Base-by-base conservation (phyloP, 345 rosid species). In the Bruguiera parviflora region DNA sequence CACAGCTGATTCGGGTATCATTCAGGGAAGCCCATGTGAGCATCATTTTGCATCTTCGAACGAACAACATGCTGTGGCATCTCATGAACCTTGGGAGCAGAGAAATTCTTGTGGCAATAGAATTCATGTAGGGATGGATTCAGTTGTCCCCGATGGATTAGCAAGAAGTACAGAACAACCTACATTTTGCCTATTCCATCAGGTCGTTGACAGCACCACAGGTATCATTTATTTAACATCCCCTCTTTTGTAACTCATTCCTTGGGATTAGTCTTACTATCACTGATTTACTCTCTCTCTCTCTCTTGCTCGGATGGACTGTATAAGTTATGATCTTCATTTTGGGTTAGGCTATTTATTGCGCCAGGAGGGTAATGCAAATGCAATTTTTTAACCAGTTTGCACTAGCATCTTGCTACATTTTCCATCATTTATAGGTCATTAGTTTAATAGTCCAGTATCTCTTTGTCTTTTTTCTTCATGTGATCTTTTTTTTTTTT, bases 191-290 rank as follows among this genome's bases (percentile, higher is more conserved):
- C 68, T 53, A 60, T 65, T 73, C 68, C 67, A 70, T 68, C 69
- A 59, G 22, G 73, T 59, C 15, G 68, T 58, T 51, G 81, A 68
- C 67, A 47, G 71, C 74, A 67, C 61, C 64, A 58, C 70, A 79
- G 96, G 97, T 92, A 81, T 74, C 43, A 20, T 35, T 65, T 65
- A 28, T 64, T 75, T 57, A 63, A 56, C 53, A 64, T 64, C 62
- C 3, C 58, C 10, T 64, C 5, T 22, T 25, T 13, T 0, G 27
- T 8, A 55, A 55, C 5, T 55, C 58, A 55, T 4, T 25, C 28
- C 27, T n/a, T 22, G 5, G 4, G 3, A 43, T 13, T 3, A 43
- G 49, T 13, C 18, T 43, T 43, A 11, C 18, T 13, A 13, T 43
- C 18, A 13, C 49, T 43, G 18, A 43, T 43, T 43, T 43, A 15